These are phyloP conservation scores for Trypanosoma cruzi DNA, from an alignment of 208 protist genomes.

Conservation along the genomic window DNA sequence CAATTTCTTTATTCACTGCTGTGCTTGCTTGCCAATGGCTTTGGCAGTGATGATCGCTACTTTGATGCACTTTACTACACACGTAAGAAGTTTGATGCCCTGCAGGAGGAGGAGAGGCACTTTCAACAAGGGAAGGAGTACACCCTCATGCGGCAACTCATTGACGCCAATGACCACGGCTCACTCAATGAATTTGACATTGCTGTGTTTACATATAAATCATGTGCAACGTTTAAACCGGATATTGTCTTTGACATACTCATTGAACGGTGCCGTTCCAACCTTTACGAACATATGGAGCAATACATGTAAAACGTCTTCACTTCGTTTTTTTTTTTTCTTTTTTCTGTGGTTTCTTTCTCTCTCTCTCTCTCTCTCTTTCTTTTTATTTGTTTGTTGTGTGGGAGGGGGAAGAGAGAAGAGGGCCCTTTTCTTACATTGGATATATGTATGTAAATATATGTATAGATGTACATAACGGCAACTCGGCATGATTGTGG, in stretches of 20 bases:
- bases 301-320: conserved; percentile 48
- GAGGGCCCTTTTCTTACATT: no score
- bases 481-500: not conserved
- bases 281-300: conserved; percentile 77
- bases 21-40: conserved; percentile 56
- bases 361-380: conserved; percentile 24
- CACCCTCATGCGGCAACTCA: conserved; percentile 45
- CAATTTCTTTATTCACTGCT: conserved; percentile 64
- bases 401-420: no score
- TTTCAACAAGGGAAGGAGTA: conserved; percentile 83
- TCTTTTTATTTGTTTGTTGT: no score
- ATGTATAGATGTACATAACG: not conserved
- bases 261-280: conserved; percentile 48
- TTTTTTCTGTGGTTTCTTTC: conserved; percentile 13
- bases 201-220: conserved; percentile 62
- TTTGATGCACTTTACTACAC: conserved; percentile 77
- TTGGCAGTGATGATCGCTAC: conserved; percentile 45
- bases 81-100: conserved; percentile 56
- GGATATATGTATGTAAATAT: no score
- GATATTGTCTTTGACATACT: conserved; percentile 58
- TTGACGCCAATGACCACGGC: conserved; percentile 57
- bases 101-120: conserved; percentile 66
- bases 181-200: conserved; percentile 68
- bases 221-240: conserved; percentile 44
- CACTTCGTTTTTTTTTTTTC: conserved; percentile 22